A percentile compares a stretch with the other conserved stretches of the same genome.
Conservation (phyloP, 164 flowering plant genomes). For the Litsea cubeba region DNA sequence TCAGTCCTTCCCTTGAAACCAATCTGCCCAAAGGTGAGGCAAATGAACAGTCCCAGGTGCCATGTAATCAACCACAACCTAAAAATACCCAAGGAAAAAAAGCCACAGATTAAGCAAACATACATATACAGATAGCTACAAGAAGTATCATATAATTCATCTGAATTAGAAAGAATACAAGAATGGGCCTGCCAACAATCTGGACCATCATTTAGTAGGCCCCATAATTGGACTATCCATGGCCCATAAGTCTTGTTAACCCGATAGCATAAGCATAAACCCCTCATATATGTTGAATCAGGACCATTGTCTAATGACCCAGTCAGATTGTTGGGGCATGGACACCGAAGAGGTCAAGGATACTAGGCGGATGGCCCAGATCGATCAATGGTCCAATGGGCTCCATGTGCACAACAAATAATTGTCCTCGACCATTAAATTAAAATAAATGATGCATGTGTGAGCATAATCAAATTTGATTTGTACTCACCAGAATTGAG, state of each 20-base stretch:
- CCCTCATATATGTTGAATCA: too few relatives aligned
- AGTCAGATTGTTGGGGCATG: too few relatives aligned
- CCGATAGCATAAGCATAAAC: too few relatives aligned
- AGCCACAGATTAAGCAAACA: not conserved
- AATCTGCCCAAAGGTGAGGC: constrained; percentile 90
- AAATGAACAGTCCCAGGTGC: constrained; percentile 83
- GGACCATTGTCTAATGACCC: too few relatives aligned
- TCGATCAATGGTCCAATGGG: too few relatives aligned
- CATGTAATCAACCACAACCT: constrained; percentile 89
- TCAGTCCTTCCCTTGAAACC: constrained; percentile 89
- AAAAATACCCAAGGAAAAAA: not conserved
- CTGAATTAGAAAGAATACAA: not conserved
- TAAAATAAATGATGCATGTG: not conserved
- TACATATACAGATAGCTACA: not conserved
- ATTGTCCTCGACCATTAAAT: too few relatives aligned
- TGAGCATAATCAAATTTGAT: not conserved
- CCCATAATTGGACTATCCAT: not conserved
- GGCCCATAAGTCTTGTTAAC: not conserved
- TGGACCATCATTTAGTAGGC: not conserved
- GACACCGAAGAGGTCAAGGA: too few relatives aligned
- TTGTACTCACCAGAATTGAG: constrained; percentile 65
- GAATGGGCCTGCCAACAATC: not conserved
- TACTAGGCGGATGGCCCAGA: too few relatives aligned
- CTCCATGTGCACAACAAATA: too few relatives aligned
- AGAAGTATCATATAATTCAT: not conserved